Percentiles rank a stretch among this genome's conserved stretches.
Evolutionary conservation across 148 eudicot genomes (phyloP).

Genomic region (Rheum nobile): DNA sequence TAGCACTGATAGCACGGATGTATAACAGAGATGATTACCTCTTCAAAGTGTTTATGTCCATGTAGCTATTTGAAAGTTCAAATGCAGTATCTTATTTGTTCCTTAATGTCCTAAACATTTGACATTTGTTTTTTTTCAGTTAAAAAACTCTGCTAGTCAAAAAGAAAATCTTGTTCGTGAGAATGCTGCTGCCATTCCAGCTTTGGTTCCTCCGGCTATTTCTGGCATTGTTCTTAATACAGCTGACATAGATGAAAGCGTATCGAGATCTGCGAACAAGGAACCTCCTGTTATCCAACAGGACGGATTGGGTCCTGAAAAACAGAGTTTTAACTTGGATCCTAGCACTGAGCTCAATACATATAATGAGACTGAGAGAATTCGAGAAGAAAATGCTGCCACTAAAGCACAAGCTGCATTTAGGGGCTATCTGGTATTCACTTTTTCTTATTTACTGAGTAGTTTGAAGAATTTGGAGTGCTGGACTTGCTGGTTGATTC

Average conservation of each 20-base stretch:
- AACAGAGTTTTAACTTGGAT: constrained; percentile 14
- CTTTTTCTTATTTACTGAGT: neutral
- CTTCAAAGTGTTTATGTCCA: neutral
- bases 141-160: constrained; percentile 45
- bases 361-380: constrained; percentile 25
- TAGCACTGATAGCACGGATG: neutral
- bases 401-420: constrained; percentile 47
- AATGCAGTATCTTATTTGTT: neutral
- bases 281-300: constrained; percentile 18
- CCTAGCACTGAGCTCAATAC: constrained; percentile 12
- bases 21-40: neutral
- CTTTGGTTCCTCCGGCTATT: constrained; percentile 22
- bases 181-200: constrained; percentile 29
- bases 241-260: constrained; percentile 24
- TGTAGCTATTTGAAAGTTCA: neutral
- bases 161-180: constrained; percentile 37
- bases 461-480: neutral
- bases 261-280: constrained; percentile 25
- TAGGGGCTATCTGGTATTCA: constrained; percentile 52
- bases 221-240: constrained; percentile 26
- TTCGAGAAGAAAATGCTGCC: constrained; percentile 32
- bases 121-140: constrained; percentile 5
- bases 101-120: neutral
- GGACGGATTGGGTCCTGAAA: constrained; percentile 16
- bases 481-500: neutral